phyloP scores from a whole-genome alignment of 2,329 filamentous ascomycete genomes.

The Cercospora zeae-maydis region DNA sequence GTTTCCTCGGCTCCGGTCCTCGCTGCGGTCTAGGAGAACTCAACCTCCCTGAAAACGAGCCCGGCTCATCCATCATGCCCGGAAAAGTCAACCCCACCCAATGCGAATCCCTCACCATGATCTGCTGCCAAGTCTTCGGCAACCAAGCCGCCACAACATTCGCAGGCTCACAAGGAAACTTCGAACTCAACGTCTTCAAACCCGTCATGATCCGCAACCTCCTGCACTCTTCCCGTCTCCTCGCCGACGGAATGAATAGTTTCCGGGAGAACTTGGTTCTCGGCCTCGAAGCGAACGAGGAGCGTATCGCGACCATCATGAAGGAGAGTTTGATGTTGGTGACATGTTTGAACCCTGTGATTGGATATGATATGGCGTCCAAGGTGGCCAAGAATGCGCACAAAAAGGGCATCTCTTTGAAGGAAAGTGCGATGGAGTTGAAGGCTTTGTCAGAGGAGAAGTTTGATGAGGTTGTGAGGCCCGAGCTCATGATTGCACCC shows the following conservation, averaged over 20 bases:
- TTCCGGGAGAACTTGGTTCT: slow-evolving; percentile 91
- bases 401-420: slow-evolving; percentile 93
- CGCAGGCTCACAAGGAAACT: slow-evolving; percentile 95
- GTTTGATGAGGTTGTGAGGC: slow-evolving; percentile 84
- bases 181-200: slow-evolving; percentile 99
- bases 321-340: slow-evolving; percentile 98
- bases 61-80: slow-evolving; percentile 96
- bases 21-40: slow-evolving; percentile 95
- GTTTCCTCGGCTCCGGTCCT: slow-evolving; percentile 92
- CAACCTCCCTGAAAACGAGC: slow-evolving; percentile 93
- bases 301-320: slow-evolving; percentile 82
- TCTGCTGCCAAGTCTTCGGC: slow-evolving; percentile 95
- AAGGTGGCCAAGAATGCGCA: slow-evolving; percentile 98
- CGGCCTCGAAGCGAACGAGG: slow-evolving; percentile 88
- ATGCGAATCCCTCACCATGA: slow-evolving; percentile 96
- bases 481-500: slow-evolving; percentile 92
- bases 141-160: slow-evolving; percentile 93
- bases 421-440: slow-evolving; percentile 90
- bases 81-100: slow-evolving; percentile 99
- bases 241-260: slow-evolving; percentile 88
- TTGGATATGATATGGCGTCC: slow-evolving; percentile 94
- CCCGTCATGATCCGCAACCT: slow-evolving; percentile 93
- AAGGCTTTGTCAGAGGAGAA: slow-evolving; percentile 83
- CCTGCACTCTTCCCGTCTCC: slow-evolving; percentile 82
- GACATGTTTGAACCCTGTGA: slow-evolving; percentile 94